Percentiles rank a stretch among this genome's conserved stretches.
Evolutionary conservation across 2,329 filamentous ascomycete species (phyloP).

Genomic region (Rhynchosporium agropyri): DNA sequence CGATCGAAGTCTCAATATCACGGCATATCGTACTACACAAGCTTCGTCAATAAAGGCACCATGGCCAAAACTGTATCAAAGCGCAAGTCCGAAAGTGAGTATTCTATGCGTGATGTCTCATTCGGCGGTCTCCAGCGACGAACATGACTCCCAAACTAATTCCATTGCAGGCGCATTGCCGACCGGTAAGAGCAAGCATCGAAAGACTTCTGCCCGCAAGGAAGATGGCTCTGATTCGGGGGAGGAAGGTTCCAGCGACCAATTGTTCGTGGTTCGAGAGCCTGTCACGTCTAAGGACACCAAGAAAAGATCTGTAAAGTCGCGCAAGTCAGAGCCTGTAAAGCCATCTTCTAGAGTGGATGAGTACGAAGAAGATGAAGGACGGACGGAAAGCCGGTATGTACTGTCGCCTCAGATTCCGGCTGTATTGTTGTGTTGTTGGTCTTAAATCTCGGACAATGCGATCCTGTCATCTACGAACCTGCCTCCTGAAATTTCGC

Average conservation of each 20-base stretch:
- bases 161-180: conserved; percentile 28
- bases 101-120: not conserved
- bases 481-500: not conserved
- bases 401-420: conserved; percentile 10
- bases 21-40: not conserved
- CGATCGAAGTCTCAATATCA: not conserved
- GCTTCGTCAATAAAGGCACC: not conserved
- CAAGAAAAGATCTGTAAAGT: conserved; percentile 28
- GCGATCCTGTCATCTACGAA: not conserved
- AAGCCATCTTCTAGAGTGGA: conserved; percentile 22
- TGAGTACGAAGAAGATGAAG: conserved; percentile 38
- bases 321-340: conserved; percentile 32
- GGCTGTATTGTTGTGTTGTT: not conserved
- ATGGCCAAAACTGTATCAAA: conserved; percentile 25
- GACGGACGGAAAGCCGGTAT: conserved; percentile 37
- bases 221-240: conserved; percentile 21
- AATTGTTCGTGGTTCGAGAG: conserved; percentile 15
- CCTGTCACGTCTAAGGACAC: conserved; percentile 19
- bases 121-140: not conserved
- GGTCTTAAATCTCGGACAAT: not conserved
- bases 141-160: conserved; percentile 18
- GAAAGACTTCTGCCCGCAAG: conserved; percentile 19
- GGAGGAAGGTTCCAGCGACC: conserved; percentile 21
- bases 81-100: conserved; percentile 35
- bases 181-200: conserved; percentile 28